Conservation (phyloP, 2,329 filamentous ascomycete genomes). For the Fusarium zealandicum region DNA sequence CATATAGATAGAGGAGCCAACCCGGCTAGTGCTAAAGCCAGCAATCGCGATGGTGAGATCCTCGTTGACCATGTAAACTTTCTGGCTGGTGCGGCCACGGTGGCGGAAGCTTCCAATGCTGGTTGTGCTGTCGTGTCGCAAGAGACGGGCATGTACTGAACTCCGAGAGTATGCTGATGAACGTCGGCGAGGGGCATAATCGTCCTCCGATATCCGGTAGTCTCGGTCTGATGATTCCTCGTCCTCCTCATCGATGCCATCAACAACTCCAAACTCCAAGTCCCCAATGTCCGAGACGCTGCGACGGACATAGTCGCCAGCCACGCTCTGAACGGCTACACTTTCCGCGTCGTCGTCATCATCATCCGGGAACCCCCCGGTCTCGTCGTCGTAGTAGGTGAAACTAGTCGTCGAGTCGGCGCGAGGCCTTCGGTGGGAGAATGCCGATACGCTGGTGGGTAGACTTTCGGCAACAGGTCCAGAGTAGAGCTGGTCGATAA, state of each 20-base stretch:
- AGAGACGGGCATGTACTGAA: constrained; percentile 69
- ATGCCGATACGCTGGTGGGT: constrained; percentile 92
- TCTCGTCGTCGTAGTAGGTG: constrained; percentile 80
- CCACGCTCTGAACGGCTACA: constrained; percentile 30
- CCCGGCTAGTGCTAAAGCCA: constrained; percentile 80
- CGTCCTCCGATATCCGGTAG: constrained; percentile 50
- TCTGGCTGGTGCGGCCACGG: constrained; percentile 77
- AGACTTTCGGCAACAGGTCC: constrained; percentile 94
- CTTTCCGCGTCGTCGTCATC: constrained; percentile 41
- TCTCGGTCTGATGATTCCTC: constrained; percentile 52
- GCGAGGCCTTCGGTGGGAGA: constrained; percentile 81
- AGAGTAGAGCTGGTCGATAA: constrained; percentile 70
- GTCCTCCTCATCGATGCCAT: constrained; percentile 52
- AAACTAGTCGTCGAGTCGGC: constrained; percentile 90
- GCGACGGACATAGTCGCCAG: constrained; percentile 40
- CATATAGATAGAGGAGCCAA: constrained; percentile 74
- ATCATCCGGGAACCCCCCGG: constrained; percentile 47
- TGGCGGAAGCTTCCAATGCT: constrained; percentile 71
- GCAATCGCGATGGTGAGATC: constrained; percentile 94
- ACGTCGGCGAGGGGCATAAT: constrained; percentile 63
- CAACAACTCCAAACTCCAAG: constrained; percentile 49
- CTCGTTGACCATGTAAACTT: constrained; percentile 91
- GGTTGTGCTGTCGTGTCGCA: constrained; percentile 73
- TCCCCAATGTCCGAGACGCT: constrained; percentile 52
- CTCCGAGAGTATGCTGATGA: constrained; percentile 66